A percentile compares a stretch with the other conserved stretches of the same genome.
Evolutionary conservation across 2,329 filamentous ascomycete genomes (phyloP).

Genomic region (Fusarium camptoceras): DNA sequence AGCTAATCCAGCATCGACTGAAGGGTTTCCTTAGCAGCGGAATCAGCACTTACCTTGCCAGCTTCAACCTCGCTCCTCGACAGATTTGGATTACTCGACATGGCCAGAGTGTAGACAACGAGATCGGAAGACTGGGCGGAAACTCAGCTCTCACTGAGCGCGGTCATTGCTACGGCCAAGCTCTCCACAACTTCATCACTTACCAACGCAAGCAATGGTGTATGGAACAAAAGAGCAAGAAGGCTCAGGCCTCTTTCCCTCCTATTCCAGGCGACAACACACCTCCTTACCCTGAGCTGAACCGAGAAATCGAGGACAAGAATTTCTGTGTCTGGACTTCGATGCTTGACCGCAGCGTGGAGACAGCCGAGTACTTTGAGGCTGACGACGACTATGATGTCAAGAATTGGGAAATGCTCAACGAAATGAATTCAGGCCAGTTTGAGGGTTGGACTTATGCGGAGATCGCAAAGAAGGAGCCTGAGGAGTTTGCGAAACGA

Average conservation of each 20-base stretch:
- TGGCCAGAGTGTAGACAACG: constrained; percentile 90
- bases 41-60: constrained; percentile 93
- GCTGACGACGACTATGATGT: constrained; percentile 93
- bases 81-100: constrained; percentile 99
- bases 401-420: constrained; percentile 98
- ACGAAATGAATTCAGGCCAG: constrained; percentile 91
- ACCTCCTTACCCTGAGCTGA: constrained; percentile 90
- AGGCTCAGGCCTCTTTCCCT: constrained; percentile 83
- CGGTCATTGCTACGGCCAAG: constrained; percentile 81
- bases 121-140: constrained; percentile 88
- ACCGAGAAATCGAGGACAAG: constrained; percentile 77
- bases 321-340: constrained; percentile 99
- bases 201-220: constrained; percentile 85
- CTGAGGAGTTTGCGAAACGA: constrained; percentile 84
- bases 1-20: constrained; percentile 90
- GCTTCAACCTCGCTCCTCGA: constrained; percentile 94
- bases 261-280: constrained; percentile 91
- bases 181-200: constrained; percentile 86
- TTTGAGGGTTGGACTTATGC: constrained; percentile 97
- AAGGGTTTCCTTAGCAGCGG: constrained; percentile 92
- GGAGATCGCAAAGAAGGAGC: constrained; percentile 83
- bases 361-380: constrained; percentile 90
- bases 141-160: constrained; percentile 86
- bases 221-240: constrained; percentile 81
- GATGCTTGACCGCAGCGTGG: constrained; percentile 90